Conservation (phyloP, 169 alveolate species). For the Plasmodium billcollinsi region DNA sequence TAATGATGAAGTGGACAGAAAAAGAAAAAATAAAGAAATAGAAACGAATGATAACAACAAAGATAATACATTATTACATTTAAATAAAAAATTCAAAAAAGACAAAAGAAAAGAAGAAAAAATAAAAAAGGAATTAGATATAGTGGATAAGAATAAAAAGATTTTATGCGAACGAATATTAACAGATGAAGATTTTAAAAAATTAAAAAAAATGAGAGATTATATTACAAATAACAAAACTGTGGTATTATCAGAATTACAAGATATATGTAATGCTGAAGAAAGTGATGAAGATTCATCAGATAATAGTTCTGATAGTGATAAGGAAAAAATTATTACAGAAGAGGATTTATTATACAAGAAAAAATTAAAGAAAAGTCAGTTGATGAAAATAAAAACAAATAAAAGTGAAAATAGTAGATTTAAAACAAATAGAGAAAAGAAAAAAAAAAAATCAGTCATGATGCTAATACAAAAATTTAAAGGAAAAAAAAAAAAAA, state of each 20-base stretch:
- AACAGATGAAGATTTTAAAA: conserved; percentile 58
- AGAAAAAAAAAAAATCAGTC: conserved; percentile 49
- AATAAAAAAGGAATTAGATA: conserved; percentile 9
- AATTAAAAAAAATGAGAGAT: conserved; percentile 42
- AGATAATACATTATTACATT: not conserved
- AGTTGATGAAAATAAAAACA: conserved; percentile 28
- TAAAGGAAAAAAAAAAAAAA: conserved; percentile 34
- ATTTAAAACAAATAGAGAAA: conserved; percentile 59
- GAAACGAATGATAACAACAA: not conserved
- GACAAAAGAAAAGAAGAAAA: conserved; percentile 23
- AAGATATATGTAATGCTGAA: conserved; percentile 31
- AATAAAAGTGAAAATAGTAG: conserved; percentile 15
- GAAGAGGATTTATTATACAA: conserved; percentile 38
- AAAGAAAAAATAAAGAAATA: not conserved
- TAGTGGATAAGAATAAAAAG: conserved; percentile 2
- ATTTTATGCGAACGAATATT: conserved; percentile 35
- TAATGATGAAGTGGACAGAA: not conserved
- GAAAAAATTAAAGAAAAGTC: conserved; percentile 34
- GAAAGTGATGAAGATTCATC: conserved; percentile 20
- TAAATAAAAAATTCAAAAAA: conserved; percentile 4
- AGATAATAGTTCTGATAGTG: conserved; percentile 9
- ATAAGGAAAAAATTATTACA: conserved; percentile 36
- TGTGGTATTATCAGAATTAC: conserved; percentile 29
- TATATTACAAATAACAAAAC: conserved; percentile 29
- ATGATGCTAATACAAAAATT: conserved; percentile 64